Percentiles rank a stretch among this genome's conserved stretches.
Conservation (phyloP, 2,329 filamentous ascomycete genomes). For the Aspergillus aculeatus region DNA sequence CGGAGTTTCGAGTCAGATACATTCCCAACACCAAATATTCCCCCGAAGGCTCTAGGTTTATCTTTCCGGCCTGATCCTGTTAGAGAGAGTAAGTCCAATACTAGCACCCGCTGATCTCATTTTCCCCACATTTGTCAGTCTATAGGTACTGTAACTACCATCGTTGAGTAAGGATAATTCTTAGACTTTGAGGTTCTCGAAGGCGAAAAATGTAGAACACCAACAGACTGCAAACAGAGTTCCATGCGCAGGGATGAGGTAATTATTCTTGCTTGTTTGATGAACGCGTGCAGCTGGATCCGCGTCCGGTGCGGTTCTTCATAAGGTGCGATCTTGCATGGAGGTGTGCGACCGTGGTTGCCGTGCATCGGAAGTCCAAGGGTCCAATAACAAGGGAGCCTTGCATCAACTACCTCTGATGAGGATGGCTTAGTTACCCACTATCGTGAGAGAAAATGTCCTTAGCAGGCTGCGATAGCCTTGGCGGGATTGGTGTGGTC, state of each 20-base stretch:
- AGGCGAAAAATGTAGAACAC: background rate
- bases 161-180: background rate
- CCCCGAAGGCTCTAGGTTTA: background rate
- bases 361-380: background rate
- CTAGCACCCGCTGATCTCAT: background rate
- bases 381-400: background rate
- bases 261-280: background rate
- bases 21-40: background rate
- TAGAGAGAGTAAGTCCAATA: no score
- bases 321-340: background rate
- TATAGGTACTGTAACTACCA: background rate
- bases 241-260: background rate
- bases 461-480: background rate
- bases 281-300: background rate
- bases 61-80: background rate
- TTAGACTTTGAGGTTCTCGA: background rate
- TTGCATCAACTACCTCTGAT: background rate
- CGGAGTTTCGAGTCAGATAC: background rate
- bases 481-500: background rate
- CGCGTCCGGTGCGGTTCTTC: background rate
- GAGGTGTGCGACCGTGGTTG: background rate
- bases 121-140: background rate
- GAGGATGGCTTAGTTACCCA: background rate
- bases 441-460: background rate
- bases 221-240: background rate